Evolutionary conservation across 2,329 filamentous ascomycete genomes (phyloP), one percentile per base, ranked within the genome.

Genomic region (Ascochyta clinopodiicola): DNA sequence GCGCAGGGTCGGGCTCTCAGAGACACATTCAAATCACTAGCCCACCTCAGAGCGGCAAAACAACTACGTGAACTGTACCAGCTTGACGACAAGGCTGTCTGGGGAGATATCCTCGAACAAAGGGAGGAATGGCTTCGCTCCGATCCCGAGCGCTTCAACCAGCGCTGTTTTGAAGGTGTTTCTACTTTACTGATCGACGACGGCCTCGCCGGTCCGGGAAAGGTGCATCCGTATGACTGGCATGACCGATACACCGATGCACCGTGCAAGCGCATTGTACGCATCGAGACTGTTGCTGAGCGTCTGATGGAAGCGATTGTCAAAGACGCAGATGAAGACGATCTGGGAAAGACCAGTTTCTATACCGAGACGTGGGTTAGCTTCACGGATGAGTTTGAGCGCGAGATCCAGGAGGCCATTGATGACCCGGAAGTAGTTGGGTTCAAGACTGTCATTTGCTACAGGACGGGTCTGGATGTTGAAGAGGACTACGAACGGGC

Each of bases 391-490:
- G 77, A 79, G 4, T 87, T 87, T 53, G 77, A 79, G 47, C 68
- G 74, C 2, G 74, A 79, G 22, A 86, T 95, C 32, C 69, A 77
- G 10, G 74, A 80, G 1, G 82, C 85, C 2, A 80, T 92, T 24
- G 77, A 80, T 0, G 87, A 95, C 67, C 77, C 84, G 0, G 82
- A 87, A 17, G 87, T 96, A 2, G 90, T 86, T 1, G 91, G 84
- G 2, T 96, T 96, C 82, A 95, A 96, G 74, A 90, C 87, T 1
- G 86, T 93, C 44, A 85, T 96, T 51, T 94, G 91, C 75, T 95
- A 95, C 71, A 84, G 91, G 13, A 90, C 87, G 0, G 91, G 91
- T 0, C 79, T 94, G 15, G 77, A 82, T n/a, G 69, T 81, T 7
- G 77, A 82, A 48, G 71, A 80, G 1, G 77, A 79, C 1, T 78